Conservation (phyloP, 306 rosid species). For the Ceratonia siliqua region DNA sequence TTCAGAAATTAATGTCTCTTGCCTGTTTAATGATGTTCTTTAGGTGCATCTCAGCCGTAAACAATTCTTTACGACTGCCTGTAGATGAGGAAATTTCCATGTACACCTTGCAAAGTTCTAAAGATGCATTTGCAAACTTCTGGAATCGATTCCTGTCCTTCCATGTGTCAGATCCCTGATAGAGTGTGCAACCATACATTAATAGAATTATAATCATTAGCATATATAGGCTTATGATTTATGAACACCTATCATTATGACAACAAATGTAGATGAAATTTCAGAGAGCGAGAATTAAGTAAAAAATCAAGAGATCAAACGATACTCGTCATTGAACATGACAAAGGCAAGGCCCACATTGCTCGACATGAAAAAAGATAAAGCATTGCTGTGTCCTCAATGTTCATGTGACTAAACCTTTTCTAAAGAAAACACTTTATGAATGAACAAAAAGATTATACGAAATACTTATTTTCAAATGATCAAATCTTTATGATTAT, state of each 20-base stretch:
- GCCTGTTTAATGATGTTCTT: constrained; percentile 84
- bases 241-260: constrained; percentile 5
- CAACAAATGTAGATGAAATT: constrained; percentile 7
- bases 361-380: background rate
- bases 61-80: constrained; percentile 63
- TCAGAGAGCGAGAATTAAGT: constrained; percentile 15
- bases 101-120: constrained; percentile 87
- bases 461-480: background rate
- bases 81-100: constrained; percentile 67
- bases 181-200: constrained; percentile 5
- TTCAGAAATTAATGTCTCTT: constrained; percentile 31
- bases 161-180: constrained; percentile 90
- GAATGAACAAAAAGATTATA: background rate
- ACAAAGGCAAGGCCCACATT: background rate
- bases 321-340: background rate
- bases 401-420: background rate
- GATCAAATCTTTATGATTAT: background rate
- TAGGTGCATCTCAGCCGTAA: constrained; percentile 84
- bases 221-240: constrained; percentile 14
- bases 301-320: constrained; percentile 11
- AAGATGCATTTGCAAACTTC: constrained; percentile 77
- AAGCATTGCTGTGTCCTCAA: background rate
- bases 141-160: constrained; percentile 66
- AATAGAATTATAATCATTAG: constrained; percentile 8
- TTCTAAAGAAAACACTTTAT: background rate